These are phyloP conservation scores for Thinopyrum elongatum DNA, from an alignment of 176 grass and related monocot species.

Conservation along the genomic window DNA sequence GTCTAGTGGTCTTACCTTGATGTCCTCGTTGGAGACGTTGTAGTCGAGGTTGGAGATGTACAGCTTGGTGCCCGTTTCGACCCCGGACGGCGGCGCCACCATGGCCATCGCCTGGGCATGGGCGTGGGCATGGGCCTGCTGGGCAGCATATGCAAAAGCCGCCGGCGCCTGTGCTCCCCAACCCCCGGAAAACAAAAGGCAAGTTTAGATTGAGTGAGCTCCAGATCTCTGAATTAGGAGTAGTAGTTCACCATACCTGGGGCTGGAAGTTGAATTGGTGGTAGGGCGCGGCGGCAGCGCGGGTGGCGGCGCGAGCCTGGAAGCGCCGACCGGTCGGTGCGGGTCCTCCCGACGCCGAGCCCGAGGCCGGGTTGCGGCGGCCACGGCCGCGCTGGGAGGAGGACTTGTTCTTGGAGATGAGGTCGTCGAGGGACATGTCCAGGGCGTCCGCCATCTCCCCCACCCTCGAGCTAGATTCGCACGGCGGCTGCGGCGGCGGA, in stretches of 20 bases:
- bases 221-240: not conserved
- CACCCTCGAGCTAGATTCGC: not conserved
- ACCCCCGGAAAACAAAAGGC: not conserved
- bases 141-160: conserved; percentile 12
- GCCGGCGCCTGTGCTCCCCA: not conserved
- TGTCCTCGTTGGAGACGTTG: conserved; percentile 64
- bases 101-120: conserved; percentile 6
- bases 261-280: conserved; percentile 8
- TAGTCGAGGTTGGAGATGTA: conserved; percentile 86
- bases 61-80: conserved; percentile 57
- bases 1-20: conserved; percentile 42
- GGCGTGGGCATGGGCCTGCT: not conserved
- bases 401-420: conserved; percentile 70
- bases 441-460: conserved; percentile 43
- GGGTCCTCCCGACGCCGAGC: not conserved
- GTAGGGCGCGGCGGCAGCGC: conserved; percentile 33
- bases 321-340: conserved; percentile 34
- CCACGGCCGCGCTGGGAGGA: not conserved
- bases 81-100: not conserved
- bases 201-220: not conserved
- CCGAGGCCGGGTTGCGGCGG: not conserved
- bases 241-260: not conserved
- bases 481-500: not conserved
- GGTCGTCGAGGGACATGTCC: conserved; percentile 79
- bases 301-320: conserved; percentile 38